Base-by-base conservation (phyloP, 148 eudicot species). In the Amaranthus cruentus region DNA sequence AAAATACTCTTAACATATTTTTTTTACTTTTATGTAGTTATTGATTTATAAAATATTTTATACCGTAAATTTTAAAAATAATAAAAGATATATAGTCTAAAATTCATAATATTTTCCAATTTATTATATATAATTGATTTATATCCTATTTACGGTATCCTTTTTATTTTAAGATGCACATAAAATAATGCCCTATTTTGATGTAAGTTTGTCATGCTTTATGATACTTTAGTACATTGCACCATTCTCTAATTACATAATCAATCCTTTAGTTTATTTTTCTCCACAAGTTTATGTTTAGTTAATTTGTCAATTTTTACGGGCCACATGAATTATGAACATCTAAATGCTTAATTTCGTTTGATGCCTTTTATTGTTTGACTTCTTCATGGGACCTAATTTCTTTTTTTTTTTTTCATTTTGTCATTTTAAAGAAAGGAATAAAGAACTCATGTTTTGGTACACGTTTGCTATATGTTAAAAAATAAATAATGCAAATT, bases 351-450 rank as follows among this genome's bases (percentile, higher is more conserved):
- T 59, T 59, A 44, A 56, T 49, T 21, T 74, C 48, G 56, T 77
- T 61, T 68, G 56, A n/a, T 59, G 76, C 73, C 73, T 73, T 78
- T 78, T 78, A 78, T 77, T 69, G 73, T 73, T 78, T 78, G 77
- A 78, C 81, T 73, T 73, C 28, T 68, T 61, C 44, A 64, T 66
- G 66, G 28, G 66, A 68, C 55, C 55, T 38, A 68, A 9, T 59
- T 46, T 55, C 49, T 60, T 54, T 71, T 50, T 69, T 52, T 77
- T 43, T n/a, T n/a, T n/a, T n/a, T n/a, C 52, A 59, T 67, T 43
- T 18, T 52, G 60, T 44, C 74, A 73, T 78, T 69, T 57, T 60
- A 73, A 59, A 61, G 54, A 51, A 73, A 53, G 51, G 77, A 73
- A 78, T 61, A 78, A 73, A 73, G 73, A 73, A 67, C 44, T 63